These are phyloP conservation scores for Phellopilus nigrolimitatus DNA, from an alignment of 1,284 basidiomycete species.

Conservation along the genomic window DNA sequence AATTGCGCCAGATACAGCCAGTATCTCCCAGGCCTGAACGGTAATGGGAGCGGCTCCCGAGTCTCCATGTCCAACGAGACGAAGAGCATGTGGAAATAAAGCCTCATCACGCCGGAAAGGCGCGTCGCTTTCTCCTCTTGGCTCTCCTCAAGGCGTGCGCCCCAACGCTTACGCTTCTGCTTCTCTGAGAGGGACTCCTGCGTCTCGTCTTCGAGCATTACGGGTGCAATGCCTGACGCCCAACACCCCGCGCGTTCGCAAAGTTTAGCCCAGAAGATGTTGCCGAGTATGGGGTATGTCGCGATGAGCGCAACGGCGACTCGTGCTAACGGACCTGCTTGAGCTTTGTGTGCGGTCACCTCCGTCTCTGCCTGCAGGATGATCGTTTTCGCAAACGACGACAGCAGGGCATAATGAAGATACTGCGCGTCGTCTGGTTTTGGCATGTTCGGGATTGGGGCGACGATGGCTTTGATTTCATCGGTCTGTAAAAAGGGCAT, in stretches of 20 bases:
- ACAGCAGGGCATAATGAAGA: conserved; percentile 76
- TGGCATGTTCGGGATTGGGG: conserved; percentile 34
- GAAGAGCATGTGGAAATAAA: conserved; percentile 82
- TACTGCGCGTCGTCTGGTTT: conserved; percentile 24
- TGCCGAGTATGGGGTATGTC: conserved; percentile 55
- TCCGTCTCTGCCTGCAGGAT: conserved; percentile 94
- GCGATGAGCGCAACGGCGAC: conserved; percentile 69
- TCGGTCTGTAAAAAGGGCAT: conserved; percentile 47
- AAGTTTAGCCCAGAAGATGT: conserved; percentile 81
- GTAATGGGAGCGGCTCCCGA: conserved; percentile 26
- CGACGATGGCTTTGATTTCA: conserved; percentile 56
- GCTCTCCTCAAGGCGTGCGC: conserved; percentile 53
- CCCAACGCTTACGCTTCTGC: conserved; percentile 69
- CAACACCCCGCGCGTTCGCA: conserved; percentile 77
- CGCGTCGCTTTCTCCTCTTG: conserved; percentile 66
- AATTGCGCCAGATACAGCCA: conserved; percentile 71
- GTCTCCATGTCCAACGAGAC: conserved; percentile 33
- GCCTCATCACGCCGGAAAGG: conserved; percentile 79
- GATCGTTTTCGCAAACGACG: conserved; percentile 84
- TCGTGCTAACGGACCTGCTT: conserved; percentile 79
- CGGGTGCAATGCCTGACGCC: conserved; percentile 53
- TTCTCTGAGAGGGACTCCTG: conserved; percentile 33
- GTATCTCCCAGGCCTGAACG: conserved; percentile 54
- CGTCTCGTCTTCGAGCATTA: conserved; percentile 30
- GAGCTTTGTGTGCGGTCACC: conserved; percentile 83